Percentiles rank a stretch among this genome's conserved stretches.
Evolutionary conservation across 805 yeast species (phyloP).

Genomic region (Candida sanyiensis): DNA sequence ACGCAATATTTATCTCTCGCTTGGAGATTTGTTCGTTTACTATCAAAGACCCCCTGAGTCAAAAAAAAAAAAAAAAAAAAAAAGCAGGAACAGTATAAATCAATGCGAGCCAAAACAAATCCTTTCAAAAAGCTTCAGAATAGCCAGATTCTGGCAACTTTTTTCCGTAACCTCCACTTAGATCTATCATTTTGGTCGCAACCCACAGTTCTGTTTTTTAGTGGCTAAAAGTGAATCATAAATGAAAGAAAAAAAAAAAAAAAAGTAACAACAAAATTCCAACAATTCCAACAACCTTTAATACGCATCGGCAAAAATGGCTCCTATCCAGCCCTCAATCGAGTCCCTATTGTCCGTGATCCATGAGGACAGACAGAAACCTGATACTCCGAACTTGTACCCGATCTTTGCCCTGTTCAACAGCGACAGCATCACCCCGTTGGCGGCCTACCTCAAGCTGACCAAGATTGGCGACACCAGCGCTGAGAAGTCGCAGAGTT

Average conservation of each 20-base stretch:
- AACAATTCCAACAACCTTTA: too few species aligned
- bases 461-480: conserved; percentile 52
- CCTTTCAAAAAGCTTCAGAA: too few species aligned
- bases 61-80: too few species aligned
- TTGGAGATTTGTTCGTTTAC: too few species aligned
- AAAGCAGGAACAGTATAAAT: too few species aligned
- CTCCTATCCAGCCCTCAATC: conserved; percentile 45
- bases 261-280: not conserved
- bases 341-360: conserved; percentile 39
- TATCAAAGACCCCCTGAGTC: too few species aligned
- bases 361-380: conserved; percentile 29
- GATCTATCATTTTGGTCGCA: too few species aligned
- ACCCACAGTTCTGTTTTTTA: not conserved
- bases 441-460: conserved; percentile 80
- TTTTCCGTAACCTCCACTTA: too few species aligned
- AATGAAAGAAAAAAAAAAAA: not conserved
- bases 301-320: conserved; percentile 11
- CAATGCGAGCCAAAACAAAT: too few species aligned
- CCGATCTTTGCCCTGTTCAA: conserved; percentile 74
- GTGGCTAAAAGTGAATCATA: not conserved
- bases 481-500: conserved; percentile 54
- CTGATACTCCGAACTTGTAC: conserved; percentile 55
- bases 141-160: too few species aligned
- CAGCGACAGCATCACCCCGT: conserved; percentile 81
- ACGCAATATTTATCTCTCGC: too few species aligned